phyloP scores from a whole-genome alignment of 106 monocot species.

The Dendrobium nobile region DNA sequence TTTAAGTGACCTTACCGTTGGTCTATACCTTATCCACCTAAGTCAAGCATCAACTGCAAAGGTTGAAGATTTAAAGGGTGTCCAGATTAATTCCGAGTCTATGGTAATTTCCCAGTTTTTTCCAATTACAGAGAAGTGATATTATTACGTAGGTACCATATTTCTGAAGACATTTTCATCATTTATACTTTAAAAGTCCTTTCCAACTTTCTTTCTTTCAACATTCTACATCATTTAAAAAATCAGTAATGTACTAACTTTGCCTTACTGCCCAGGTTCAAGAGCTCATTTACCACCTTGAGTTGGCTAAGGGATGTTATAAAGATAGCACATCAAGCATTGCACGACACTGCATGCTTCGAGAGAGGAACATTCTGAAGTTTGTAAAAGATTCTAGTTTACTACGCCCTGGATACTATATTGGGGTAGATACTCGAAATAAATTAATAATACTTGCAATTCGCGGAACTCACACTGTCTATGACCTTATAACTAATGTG shows the following conservation, averaged over 20 bases:
- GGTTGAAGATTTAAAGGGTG: slow-evolving; percentile 60
- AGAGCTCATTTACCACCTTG: slow-evolving; percentile 84
- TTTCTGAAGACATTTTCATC: background rate
- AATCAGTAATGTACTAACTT: background rate
- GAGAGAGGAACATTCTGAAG: slow-evolving; percentile 78
- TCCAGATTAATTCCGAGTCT: slow-evolving; percentile 59
- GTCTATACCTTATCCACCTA: slow-evolving; percentile 82
- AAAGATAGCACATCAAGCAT: slow-evolving; percentile 58
- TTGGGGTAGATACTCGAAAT: slow-evolving; percentile 71
- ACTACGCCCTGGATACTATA: slow-evolving; percentile 90
- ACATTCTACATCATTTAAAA: background rate
- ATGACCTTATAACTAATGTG: slow-evolving; percentile 87
- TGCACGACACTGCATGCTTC: slow-evolving; percentile 85
- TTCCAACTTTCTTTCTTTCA: background rate
- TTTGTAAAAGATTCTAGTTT: slow-evolving; percentile 91
- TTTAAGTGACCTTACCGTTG: slow-evolving; percentile 82
- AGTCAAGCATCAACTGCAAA: slow-evolving; percentile 61
- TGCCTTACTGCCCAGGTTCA: slow-evolving; percentile 45
- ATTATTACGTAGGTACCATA: background rate
- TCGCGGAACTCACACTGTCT: slow-evolving; percentile 92
- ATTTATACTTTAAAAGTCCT: background rate
- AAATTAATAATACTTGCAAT: slow-evolving; percentile 86
- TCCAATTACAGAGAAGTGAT: background rate
- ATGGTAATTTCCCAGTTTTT: slow-evolving; percentile 42
- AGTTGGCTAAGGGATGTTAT: slow-evolving; percentile 89